Percentiles rank a stretch among this genome's conserved stretches.
Evolutionary conservation across 208 protist species (phyloP).

Genomic region (Acanthamoeba royreba): DNA sequence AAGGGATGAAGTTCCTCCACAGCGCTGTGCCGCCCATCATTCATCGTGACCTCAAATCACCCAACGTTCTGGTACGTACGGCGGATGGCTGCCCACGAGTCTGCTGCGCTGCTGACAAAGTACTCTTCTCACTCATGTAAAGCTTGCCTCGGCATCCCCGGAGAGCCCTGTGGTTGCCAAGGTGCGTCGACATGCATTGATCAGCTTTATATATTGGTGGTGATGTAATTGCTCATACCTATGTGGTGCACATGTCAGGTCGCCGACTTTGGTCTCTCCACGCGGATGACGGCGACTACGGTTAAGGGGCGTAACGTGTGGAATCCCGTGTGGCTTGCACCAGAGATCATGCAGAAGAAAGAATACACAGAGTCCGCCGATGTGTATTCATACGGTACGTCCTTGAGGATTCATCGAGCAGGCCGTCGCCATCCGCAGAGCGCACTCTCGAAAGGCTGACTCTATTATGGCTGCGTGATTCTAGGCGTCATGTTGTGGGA

Average conservation of each 20-base stretch:
- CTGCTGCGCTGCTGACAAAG: not conserved
- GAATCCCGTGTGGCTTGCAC: conserved; percentile 43
- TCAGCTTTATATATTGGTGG: not conserved
- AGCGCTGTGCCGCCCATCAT: conserved; percentile 26
- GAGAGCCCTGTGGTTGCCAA: not conserved
- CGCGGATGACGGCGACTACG: conserved; percentile 16
- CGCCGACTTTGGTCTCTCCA: conserved; percentile 40
- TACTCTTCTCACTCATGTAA: no score
- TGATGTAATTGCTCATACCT: not conserved
- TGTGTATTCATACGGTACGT: conserved; percentile 32
- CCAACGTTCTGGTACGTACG: conserved; percentile 54
- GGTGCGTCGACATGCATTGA: not conserved
- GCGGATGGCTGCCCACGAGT: not conserved
- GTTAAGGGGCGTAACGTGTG: conserved; percentile 43
- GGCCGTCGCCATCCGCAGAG: not conserved
- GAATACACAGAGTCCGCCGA: conserved; percentile 45
- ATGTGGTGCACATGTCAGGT: not conserved
- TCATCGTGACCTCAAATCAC: conserved; percentile 55
- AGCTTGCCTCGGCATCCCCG: conserved; percentile 16
- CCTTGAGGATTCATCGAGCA: not conserved
- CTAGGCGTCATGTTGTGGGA: conserved; percentile 40
- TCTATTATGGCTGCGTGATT: not conserved
- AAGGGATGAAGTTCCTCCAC: conserved; percentile 58
- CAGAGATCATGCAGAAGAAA: conserved; percentile 49
- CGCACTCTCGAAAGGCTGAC: not conserved